Conservation (phyloP, 345 rosid species). For the Ceriops zippeliana region DNA sequence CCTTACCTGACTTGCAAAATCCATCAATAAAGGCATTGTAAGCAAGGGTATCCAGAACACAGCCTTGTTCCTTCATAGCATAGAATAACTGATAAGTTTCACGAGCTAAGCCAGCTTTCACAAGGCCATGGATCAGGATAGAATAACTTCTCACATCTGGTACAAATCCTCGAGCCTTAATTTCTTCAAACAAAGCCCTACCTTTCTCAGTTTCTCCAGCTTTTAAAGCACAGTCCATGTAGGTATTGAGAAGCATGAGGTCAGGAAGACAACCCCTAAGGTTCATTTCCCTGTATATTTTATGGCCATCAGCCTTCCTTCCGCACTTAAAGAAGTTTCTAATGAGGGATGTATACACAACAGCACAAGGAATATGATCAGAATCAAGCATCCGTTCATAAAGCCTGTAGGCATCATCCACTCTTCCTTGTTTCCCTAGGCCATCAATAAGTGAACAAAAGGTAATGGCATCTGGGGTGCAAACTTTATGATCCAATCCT, state of each 20-base stretch:
- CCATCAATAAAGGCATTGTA: constrained; percentile 86
- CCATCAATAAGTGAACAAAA: constrained; percentile 92
- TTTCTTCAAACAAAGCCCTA: constrained; percentile 76
- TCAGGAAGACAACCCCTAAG: constrained; percentile 63
- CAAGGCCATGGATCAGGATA: constrained; percentile 69
- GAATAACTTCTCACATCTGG: constrained; percentile 85
- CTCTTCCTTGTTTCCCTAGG: constrained; percentile 82
- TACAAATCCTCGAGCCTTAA: constrained; percentile 56
- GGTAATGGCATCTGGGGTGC: constrained; percentile 73
- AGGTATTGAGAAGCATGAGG: constrained; percentile 70
- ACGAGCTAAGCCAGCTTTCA: constrained; percentile 77
- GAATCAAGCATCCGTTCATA: constrained; percentile 84
- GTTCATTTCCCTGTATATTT: constrained; percentile 85
- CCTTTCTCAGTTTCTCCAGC: constrained; percentile 86
- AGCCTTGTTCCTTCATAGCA: constrained; percentile 91
- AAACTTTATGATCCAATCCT: constrained; percentile 69
- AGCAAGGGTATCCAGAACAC: constrained; percentile 74
- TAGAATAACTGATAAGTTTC: constrained; percentile 75
- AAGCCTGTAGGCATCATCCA: constrained; percentile 80
- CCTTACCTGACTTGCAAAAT: constrained; percentile 92
- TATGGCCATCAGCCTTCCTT: constrained; percentile 93
- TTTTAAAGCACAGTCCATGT: constrained; percentile 92
- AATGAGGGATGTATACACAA: constrained; percentile 79
- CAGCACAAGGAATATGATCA: constrained; percentile 49
- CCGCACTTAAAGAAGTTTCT: constrained; percentile 74